These are phyloP conservation scores for Metschnikowia hibisci DNA, from an alignment of 805 yeast species.

Conservation along the genomic window DNA sequence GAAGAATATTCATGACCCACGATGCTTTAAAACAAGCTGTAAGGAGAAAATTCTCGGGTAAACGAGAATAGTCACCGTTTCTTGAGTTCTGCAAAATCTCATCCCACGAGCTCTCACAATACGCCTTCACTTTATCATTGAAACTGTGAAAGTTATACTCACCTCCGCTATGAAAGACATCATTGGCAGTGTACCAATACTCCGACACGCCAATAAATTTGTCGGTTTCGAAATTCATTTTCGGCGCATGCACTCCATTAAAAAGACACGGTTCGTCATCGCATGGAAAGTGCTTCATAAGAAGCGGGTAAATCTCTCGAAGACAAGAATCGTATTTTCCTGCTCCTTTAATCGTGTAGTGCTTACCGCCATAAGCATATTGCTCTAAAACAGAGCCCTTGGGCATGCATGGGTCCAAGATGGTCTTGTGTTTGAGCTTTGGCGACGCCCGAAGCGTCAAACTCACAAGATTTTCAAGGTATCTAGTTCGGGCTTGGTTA, in stretches of 20 bases:
- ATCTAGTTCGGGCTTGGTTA: slow-evolving; percentile 81
- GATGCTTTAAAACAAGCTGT: slow-evolving; percentile 92
- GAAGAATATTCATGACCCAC: slow-evolving; percentile 87
- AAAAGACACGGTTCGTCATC: slow-evolving; percentile 85
- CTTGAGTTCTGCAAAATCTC: slow-evolving; percentile 45
- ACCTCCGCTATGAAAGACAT: slow-evolving; percentile 84
- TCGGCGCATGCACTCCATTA: slow-evolving; percentile 94
- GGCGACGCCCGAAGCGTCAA: slow-evolving; percentile 17
- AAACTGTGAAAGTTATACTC: slow-evolving; percentile 74
- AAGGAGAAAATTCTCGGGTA: slow-evolving; percentile 49
- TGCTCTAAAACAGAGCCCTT: slow-evolving; percentile 45
- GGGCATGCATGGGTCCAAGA: slow-evolving; percentile 80
- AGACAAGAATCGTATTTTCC: slow-evolving; percentile 79
- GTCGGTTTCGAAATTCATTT: slow-evolving; percentile 71
- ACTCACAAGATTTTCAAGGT: slow-evolving; percentile 51
- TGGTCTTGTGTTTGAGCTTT: slow-evolving; percentile 4
- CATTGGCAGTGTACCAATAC: slow-evolving; percentile 96
- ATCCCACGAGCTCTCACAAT: slow-evolving; percentile 77
- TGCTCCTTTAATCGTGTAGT: slow-evolving; percentile 59
- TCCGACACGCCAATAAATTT: slow-evolving; percentile 92
- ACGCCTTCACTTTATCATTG: slow-evolving; percentile 60
- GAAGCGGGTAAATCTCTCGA: slow-evolving; percentile 66
- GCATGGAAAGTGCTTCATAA: slow-evolving; percentile 79
- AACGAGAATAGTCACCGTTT: slow-evolving; percentile 55
- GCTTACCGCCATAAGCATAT: slow-evolving; percentile 44